These are phyloP conservation scores for Mytilinidion resinicola DNA, from an alignment of 495 filamentous ascomycete species.

Conservation along the genomic window DNA sequence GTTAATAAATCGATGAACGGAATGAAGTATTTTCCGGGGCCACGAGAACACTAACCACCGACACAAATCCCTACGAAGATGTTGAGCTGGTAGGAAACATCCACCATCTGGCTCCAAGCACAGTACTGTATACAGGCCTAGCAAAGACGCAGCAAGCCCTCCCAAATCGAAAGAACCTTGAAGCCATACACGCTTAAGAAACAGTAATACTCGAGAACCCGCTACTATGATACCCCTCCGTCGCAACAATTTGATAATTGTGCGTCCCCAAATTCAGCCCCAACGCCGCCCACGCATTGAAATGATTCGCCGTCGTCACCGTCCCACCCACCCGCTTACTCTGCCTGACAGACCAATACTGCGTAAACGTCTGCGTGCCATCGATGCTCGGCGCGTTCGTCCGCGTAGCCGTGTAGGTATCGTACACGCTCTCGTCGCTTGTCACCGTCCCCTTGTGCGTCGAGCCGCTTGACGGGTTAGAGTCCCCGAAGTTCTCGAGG, in stretches of 20 bases:
- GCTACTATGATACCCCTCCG: conserved; percentile 48
- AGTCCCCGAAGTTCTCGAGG: conserved; percentile 52
- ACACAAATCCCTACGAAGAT: too few relatives aligned
- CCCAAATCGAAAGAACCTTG: too few relatives aligned
- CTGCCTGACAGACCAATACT: conserved; percentile 56
- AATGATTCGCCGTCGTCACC: conserved; percentile 40
- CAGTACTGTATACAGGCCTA: too few relatives aligned
- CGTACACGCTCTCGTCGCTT: conserved; percentile 28
- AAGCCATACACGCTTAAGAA: neutral
- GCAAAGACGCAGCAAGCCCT: too few relatives aligned
- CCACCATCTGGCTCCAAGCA: too few relatives aligned
- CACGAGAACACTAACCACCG: too few relatives aligned
- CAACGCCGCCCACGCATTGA: conserved; percentile 34
- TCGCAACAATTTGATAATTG: conserved; percentile 41
- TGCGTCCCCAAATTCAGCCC: conserved; percentile 37
- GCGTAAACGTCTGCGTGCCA: conserved; percentile 54
- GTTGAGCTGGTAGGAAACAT: too few relatives aligned
- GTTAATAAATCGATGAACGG: too few relatives aligned
- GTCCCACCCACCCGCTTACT: conserved; percentile 50
- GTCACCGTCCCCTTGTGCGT: conserved; percentile 14
- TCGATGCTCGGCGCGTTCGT: conserved; percentile 45
- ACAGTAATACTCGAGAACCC: conserved; percentile 41
- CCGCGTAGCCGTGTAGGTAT: conserved; percentile 21
- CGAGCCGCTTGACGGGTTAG: conserved; percentile 44
- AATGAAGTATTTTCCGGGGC: too few relatives aligned